Evolutionary conservation across 1,139 yeast genomes (phyloP), one percentile per base, ranked within the genome.

Genomic region (Debaryomyces singareniensis): DNA sequence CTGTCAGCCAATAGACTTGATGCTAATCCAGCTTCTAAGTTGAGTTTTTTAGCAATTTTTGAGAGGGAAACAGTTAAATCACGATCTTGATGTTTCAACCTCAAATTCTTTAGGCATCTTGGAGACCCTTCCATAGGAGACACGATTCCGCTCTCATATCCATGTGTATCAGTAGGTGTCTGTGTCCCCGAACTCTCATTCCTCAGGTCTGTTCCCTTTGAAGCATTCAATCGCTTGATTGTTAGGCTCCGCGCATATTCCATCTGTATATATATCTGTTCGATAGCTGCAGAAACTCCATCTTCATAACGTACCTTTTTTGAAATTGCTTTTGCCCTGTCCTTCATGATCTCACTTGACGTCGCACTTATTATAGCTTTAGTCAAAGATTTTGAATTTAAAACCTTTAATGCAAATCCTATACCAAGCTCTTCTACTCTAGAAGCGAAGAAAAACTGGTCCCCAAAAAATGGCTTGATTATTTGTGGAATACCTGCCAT

Each of bases 391-490:
- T 69, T 68, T 15, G 72, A 69, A 37, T 82, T 85, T 43, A 89
- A 66, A 44, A 82, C 79, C 49, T 68, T 74, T 38, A 89, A 56
- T 2, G 74, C 70, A 5, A 87, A 44, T 4, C 98, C 98, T n/a
- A 75, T 93, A 1, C 96, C 96, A 30, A 85, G 63, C 39, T 87
- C 96, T 45, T 86, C 95, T 5, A 91, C 78, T 36, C 96, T 66
- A 16, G 73, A 65, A 0, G 95, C 96, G 53, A 84, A 89, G 51
- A 89, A 89, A 52, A 84, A 87, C 53, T 89, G 98, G 53, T 89
- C 98, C 0, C 96, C 98, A 55, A 89, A 89, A 48, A 91, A 89
- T 2, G 98, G 97, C 51, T 89, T 89, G 42, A 89, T 78, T 24
- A 89, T 72, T 0, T 95, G 85, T 0, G 97, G 96, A 20, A 83